Evolutionary conservation across 768 basidiomycete genomes (phyloP), one percentile per base, ranked within the genome.

Genomic region (Wakefieldia striispora): DNA sequence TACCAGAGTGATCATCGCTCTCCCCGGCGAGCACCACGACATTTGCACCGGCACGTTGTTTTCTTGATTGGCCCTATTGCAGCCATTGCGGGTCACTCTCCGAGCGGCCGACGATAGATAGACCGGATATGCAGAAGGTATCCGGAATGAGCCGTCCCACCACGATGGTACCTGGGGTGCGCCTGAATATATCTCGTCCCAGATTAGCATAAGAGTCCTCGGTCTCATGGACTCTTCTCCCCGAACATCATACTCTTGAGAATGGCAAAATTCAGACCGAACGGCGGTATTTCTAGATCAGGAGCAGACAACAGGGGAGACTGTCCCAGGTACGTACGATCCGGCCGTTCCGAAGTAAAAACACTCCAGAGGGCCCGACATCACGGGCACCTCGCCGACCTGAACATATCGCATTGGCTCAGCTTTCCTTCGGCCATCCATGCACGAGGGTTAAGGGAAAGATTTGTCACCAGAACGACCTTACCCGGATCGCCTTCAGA

Each of bases 361-460:
- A 63, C 66, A 57, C 78, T n/a, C 74, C 62, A 17, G 95, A 82
- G 14, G 82, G 74, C 35, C 84, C 89, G 16, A 93, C 64, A 1
- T 81, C 86, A 16, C 57, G 47, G 1, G 84, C 11, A 82, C 80
- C 68, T 80, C 86, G 27, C 84, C 85, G 56, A 92, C 85, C 59
- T 84, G 60, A 5, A 84, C 82, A 9, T 88, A 87, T 13, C 79
- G 79, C 14, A 88, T 62, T 92, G 91, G 57, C 81, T 84, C 41
- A n/a, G 92, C 75, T 16, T 62, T 91, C 87, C 52, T 78, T 81
- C 43, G 97, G 62, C 78, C 88, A 97, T 11, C 81, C 82, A 9
- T 91, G 79, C 90, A 93, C 91, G 0, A 17, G 94, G 92, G 61
- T 95, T 93, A 55, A 95, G 65, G 29, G 83, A 84, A 26, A 91